These are phyloP conservation scores for Aspergillus candidus DNA, from an alignment of 2,329 filamentous ascomycete genomes.

Conservation along the genomic window DNA sequence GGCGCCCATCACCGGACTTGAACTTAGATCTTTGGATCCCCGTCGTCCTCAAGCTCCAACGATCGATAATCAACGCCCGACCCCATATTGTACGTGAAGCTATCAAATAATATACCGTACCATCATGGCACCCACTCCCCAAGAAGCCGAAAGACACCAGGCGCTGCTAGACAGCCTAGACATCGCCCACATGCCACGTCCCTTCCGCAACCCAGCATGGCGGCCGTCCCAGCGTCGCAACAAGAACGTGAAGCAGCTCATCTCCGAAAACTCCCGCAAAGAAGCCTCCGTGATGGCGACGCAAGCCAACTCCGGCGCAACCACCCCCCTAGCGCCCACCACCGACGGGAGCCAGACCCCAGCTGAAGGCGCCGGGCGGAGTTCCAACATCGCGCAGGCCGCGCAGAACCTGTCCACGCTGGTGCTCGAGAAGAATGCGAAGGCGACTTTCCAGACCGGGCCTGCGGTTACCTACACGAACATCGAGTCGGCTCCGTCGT, in stretches of 20 bases:
- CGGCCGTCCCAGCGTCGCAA: constrained; percentile 91
- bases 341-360: constrained; percentile 42
- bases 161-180: constrained; percentile 85
- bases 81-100: background rate
- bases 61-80: background rate
- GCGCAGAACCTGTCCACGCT: constrained; percentile 80
- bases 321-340: constrained; percentile 53
- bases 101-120: constrained; percentile 14
- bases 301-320: constrained; percentile 72
- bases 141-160: constrained; percentile 76
- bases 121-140: constrained; percentile 57
- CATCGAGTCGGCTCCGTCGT: constrained; percentile 86
- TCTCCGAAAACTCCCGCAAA: constrained; percentile 79
- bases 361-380: constrained; percentile 38
- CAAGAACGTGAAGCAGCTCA: constrained; percentile 96
- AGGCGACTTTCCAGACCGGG: constrained; percentile 45
- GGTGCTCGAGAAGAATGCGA: constrained; percentile 73
- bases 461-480: constrained; percentile 88
- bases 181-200: constrained; percentile 77
- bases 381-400: constrained; percentile 76
- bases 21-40: background rate
- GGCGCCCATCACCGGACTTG: too few species aligned
- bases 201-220: constrained; percentile 86
- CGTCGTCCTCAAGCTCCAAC: background rate
- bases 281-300: constrained; percentile 86